Conservation (phyloP, 768 basidiomycete species). For the Podaxis pistillaris region DNA sequence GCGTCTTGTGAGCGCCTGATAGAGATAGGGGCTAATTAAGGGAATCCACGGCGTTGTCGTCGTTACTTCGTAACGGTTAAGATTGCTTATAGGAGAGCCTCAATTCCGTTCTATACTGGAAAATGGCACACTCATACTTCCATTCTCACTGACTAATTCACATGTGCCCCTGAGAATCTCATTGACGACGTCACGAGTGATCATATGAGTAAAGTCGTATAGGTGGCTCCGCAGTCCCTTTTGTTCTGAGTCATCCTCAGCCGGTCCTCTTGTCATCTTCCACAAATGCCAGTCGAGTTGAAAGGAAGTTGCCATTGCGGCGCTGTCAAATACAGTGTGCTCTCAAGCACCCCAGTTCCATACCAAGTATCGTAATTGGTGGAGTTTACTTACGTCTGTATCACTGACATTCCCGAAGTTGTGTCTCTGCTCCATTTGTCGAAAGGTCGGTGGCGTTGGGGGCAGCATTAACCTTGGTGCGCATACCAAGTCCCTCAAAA, state of each 20-base stretch:
- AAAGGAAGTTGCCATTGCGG: slow-evolving; percentile 57
- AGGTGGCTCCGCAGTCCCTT: neutral
- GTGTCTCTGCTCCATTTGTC: slow-evolving; percentile 68
- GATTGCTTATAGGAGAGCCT: too few species aligned
- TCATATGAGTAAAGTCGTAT: neutral
- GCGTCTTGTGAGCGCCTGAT: too few species aligned
- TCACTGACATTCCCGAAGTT: slow-evolving; percentile 31
- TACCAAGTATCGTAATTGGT: slow-evolving; percentile 46
- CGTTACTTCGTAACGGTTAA: too few species aligned
- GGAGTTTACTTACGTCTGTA: neutral
- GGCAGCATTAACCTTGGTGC: slow-evolving; percentile 70
- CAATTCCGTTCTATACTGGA: too few species aligned
- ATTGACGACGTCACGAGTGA: neutral
- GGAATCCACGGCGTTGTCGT: too few species aligned
- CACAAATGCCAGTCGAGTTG: slow-evolving; percentile 54
- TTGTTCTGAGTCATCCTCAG: neutral
- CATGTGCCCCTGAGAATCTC: neutral
- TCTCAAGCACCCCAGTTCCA: slow-evolving; percentile 59
- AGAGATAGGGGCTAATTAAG: too few species aligned
- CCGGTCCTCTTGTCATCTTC: neutral
- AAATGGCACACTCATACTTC: too few species aligned
- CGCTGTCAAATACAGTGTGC: slow-evolving; percentile 43
- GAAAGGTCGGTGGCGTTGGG: slow-evolving; percentile 65
- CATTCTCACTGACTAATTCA: neutral
- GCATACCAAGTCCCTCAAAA: slow-evolving; percentile 44